These are phyloP conservation scores for Eucommia ulmoides DNA, from an alignment of 257 asterid genomes.

Conservation along the genomic window DNA sequence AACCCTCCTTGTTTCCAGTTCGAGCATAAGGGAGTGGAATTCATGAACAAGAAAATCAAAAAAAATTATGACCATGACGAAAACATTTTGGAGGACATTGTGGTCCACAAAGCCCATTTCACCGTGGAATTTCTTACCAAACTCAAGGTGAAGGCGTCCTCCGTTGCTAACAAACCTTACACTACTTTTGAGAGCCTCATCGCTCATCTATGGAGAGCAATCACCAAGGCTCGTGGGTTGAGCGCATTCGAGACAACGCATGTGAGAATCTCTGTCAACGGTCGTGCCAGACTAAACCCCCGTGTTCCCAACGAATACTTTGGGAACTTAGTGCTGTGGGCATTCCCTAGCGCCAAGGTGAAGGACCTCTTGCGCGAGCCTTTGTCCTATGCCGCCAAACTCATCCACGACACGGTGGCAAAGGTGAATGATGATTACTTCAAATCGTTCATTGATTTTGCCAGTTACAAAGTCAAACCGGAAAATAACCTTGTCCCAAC, in stretches of 20 bases:
- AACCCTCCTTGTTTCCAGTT: neutral
- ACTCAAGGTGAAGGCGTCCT: neutral
- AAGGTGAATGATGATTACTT: neutral
- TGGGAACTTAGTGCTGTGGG: neutral
- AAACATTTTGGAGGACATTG: neutral
- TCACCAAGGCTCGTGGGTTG: neutral
- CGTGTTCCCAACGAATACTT: neutral
- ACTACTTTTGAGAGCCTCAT: neutral
- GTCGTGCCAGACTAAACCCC: neutral
- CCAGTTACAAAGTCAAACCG: neutral
- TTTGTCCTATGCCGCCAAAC: neutral
- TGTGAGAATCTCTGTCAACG: neutral
- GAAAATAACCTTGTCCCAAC: neutral
- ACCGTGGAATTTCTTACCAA: neutral
- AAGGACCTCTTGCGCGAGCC: neutral
- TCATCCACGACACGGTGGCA: neutral
- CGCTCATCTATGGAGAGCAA: neutral
- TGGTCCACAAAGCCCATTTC: conserved; percentile 1
- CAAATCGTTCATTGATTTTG: neutral
- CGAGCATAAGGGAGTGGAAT: neutral
- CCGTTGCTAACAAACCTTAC: neutral
- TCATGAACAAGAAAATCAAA: neutral
- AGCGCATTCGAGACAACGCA: neutral
- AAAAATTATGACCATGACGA: neutral
- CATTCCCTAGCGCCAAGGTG: neutral